Base-by-base conservation (phyloP, 805 yeast species). In the Diddensiella caesifluorescens region DNA sequence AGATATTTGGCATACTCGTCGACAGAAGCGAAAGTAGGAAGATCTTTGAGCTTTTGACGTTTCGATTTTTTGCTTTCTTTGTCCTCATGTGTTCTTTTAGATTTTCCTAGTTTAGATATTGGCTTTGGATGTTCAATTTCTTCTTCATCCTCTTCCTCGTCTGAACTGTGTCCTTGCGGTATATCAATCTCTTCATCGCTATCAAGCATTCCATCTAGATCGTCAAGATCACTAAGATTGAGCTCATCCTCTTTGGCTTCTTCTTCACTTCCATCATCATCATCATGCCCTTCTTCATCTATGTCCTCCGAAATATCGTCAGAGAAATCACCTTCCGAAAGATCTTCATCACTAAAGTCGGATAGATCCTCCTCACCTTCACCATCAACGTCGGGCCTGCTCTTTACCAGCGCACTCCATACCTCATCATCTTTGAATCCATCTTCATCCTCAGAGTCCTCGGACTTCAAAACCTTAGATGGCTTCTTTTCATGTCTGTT, bases 21-120 rank as follows among this genome's bases (percentile, higher is more conserved):
- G 6, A 80, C 95, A 35, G 88, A 80, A 1, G 95, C 97, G 67
- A 87, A 89, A 16, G 79, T 70, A 18, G 97, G 97, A 46, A 89
- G 67, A 35, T 73, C 77, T 56, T 75, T 79, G 55, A 83, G 65
- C 60, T 75, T 79, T 35, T 69, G 63, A 57, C 70, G 77, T 68
- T 74, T 78, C 15, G 70, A 52, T 49, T 65, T 68, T 54, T 57
- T 51, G 50, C 61, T 44, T 38, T 54, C 32, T 33, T 42, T 28
- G 23, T 42, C 50, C 22, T 41, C 57, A 38, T 47, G 44, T 37
- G 50, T 41, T 23, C 54, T 45, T 52, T 47, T 47, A 53, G 42
- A 56, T 58, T 36, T 33, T 26, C 38, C 38, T 18, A 41, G 18
- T 10, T 55, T 63, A 15, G 49, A 55, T 33, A 55, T 56, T 7